Conservation (phyloP, 176 grass and related monocot species). For the Carex kokanica region DNA sequence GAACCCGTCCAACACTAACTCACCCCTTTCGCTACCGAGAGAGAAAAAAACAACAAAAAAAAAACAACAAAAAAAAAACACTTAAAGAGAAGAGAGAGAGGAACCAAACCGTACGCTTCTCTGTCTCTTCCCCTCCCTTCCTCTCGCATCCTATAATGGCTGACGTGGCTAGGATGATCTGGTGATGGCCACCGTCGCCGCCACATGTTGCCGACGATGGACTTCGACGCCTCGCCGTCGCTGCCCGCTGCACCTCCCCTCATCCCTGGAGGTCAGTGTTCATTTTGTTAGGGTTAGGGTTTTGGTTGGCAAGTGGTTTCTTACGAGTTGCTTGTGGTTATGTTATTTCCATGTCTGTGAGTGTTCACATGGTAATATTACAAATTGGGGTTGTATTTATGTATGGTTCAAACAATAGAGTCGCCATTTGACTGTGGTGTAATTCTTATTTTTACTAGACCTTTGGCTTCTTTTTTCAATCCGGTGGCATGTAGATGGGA, state of each 20-base stretch:
- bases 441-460: neutral
- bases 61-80: neutral
- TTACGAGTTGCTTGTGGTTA: neutral
- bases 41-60: neutral
- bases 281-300: constrained; percentile 27
- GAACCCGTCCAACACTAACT: neutral
- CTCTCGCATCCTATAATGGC: constrained; percentile 19
- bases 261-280: constrained; percentile 16
- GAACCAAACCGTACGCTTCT: neutral
- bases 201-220: constrained; percentile 21
- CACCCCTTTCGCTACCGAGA: neutral
- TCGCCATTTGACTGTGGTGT: neutral
- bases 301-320: neutral
- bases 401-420: neutral
- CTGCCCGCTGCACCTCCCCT: constrained; percentile 4
- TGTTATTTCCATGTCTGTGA: neutral
- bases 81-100: neutral
- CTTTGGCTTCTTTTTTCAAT: neutral
- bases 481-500: neutral
- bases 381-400: constrained; percentile 7
- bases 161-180: neutral
- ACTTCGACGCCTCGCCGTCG: constrained; percentile 27
- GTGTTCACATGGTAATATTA: neutral
- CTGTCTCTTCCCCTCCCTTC: neutral
- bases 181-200: neutral